Evolutionary conservation across 1,284 basidiomycete species (phyloP).

Genomic region (Thelephora terrestris): DNA sequence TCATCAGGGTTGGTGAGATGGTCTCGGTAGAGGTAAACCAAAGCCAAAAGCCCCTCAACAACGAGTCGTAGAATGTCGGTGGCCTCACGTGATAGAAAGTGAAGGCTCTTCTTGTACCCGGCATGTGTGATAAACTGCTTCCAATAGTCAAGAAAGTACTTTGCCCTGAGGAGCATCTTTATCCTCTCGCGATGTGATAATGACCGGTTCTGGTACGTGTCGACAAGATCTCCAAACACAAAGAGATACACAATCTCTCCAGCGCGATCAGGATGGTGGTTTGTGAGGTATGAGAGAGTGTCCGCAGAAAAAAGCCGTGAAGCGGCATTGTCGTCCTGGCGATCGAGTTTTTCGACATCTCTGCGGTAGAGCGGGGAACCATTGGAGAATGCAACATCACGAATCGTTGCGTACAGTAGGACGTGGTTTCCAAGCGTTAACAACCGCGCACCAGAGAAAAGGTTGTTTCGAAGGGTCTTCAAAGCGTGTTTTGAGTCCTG

Average conservation of each 20-base stretch:
- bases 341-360: slow-evolving; percentile 30
- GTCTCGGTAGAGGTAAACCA: slow-evolving; percentile 26
- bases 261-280: slow-evolving; percentile 13
- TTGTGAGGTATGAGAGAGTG: slow-evolving; percentile 15
- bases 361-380: slow-evolving; percentile 18
- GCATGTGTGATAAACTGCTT: slow-evolving; percentile 12
- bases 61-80: slow-evolving; percentile 23
- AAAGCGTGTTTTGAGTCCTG: slow-evolving; percentile 24
- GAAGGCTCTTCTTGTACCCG: slow-evolving; percentile 6
- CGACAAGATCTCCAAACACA: slow-evolving; percentile 26
- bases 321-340: no score
- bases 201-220: slow-evolving; percentile 27
- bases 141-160: slow-evolving; percentile 25
- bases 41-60: slow-evolving; percentile 19
- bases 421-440: slow-evolving; percentile 15
- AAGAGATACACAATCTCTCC: slow-evolving; percentile 22
- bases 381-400: neutral
- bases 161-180: slow-evolving; percentile 21
- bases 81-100: slow-evolving; percentile 26
- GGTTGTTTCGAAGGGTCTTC: slow-evolving; percentile 23
- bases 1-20: slow-evolving; percentile 10
- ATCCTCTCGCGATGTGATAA: slow-evolving; percentile 21
- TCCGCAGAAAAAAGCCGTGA: slow-evolving; percentile 23
- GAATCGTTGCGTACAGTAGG: slow-evolving; percentile 1
- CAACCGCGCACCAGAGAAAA: slow-evolving; percentile 17